Evolutionary conservation across 129 eudicot species (phyloP), one percentile per base, ranked within the genome.

Genomic region (Flaveria linearis): DNA sequence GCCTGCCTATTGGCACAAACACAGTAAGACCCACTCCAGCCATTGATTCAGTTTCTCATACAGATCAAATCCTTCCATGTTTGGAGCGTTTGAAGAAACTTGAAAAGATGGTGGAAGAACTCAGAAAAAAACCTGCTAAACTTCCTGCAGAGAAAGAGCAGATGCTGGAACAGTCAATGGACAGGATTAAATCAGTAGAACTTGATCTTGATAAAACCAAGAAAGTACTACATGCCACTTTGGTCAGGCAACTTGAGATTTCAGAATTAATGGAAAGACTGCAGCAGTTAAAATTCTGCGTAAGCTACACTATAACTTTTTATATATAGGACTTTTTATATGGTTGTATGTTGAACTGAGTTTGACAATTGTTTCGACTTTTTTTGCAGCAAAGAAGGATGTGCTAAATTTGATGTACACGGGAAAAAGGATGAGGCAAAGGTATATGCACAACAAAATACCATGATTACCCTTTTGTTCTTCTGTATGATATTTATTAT

Each of bases 181-280:
- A 92, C 60, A 89, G 96, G 91, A 89, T 92, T 72, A 92, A 86
- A 82, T 89, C 88, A 41, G 89, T 87, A 23, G 97, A 92, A 84
- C 72, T 76, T 76, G 97, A 92, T 84, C 97, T 92, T 45, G 89
- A 89, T 58, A 87, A 87, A 77, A 92, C 97, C 26, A 92, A 92
- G 80, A 87, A 80, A 84, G 96, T 87, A 51, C 36, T 91, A 57
- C 90, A 88, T 77, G 87, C 92, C 64, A 85, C 97, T 56, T 84
- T 88, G 73, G 69, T 77, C 71, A 91, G 87, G 84, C 97, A 91
- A 82, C 82, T 79, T 68, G 90, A 91, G 81, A 88, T 88, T 67
- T 49, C 87, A 0, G 78, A 88, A 53, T 57, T 86, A 49, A 82
- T 88, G 83, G 97, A 91, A 52, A 85, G 67, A 78, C 63, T 88